Evolutionary conservation across 352 stramenopile species (phyloP).

Genomic region (Aphanomyces cochlioides): DNA sequence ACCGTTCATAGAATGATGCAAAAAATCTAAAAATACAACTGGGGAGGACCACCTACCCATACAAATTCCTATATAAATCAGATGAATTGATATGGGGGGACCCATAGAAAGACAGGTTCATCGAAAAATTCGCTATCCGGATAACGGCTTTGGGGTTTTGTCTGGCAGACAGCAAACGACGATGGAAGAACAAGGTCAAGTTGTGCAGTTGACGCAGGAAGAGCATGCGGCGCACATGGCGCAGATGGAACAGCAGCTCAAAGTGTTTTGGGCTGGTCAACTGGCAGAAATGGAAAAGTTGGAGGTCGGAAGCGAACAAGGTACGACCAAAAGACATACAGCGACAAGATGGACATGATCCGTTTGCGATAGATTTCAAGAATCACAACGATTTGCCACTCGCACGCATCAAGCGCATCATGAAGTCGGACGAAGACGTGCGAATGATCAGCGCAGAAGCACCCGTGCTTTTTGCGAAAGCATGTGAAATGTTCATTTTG

Average conservation of each 20-base stretch:
- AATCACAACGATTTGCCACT: constrained; percentile 99
- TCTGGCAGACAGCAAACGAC: constrained; percentile 26
- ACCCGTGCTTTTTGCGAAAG: constrained; percentile 98
- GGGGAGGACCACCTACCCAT: too few relatives aligned
- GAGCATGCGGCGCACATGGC: constrained; percentile 81
- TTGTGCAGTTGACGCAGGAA: constrained; percentile 81
- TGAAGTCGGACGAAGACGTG: constrained; percentile 98
- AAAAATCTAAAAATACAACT: too few relatives aligned
- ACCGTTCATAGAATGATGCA: too few relatives aligned
- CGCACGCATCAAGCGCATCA: constrained; percentile 98
- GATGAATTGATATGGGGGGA: too few relatives aligned
- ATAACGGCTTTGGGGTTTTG: constrained; percentile 6
- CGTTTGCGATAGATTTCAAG: constrained; percentile 91
- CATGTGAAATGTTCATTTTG: constrained; percentile 99
- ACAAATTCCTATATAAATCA: too few relatives aligned
- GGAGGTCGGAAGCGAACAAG: constrained; percentile 91
- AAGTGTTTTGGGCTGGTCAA: constrained; percentile 93
- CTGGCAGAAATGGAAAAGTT: constrained; percentile 89
- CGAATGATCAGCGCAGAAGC: constrained; percentile 98
- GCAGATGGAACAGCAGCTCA: constrained; percentile 86
- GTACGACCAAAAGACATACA: constrained; percentile 32
- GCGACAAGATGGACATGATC: too few relatives aligned
- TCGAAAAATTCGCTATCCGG: constrained; percentile 8
- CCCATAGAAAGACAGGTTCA: too few relatives aligned
- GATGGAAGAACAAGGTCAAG: constrained; percentile 53